phyloP scores from a whole-genome alignment of 1,284 basidiomycete genomes.

The Sporisorium sorghi region DNA sequence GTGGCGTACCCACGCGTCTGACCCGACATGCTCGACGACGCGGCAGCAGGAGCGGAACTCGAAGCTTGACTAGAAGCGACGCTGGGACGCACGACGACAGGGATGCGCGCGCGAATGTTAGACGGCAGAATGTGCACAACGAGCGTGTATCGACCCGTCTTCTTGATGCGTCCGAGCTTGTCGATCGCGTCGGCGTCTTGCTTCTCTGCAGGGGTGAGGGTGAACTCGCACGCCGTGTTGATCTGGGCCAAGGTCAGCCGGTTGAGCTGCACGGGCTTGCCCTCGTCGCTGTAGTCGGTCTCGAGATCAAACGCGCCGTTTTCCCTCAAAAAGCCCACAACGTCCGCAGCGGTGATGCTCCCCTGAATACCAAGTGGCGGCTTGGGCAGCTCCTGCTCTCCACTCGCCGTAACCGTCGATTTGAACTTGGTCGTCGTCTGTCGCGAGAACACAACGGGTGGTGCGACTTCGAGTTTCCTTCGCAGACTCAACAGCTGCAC shows the following conservation, averaged over 20 bases:
- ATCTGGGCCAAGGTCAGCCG: conserved; percentile 38
- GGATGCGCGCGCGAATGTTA: conserved; percentile 39
- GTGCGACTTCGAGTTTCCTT: conserved; percentile 37
- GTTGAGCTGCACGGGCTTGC: conserved; percentile 30
- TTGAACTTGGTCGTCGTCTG: conserved; percentile 35
- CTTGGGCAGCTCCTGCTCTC: conserved; percentile 24
- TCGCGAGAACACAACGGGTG: conserved; percentile 31
- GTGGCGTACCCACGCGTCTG: conserved; percentile 42
- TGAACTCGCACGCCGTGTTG: conserved; percentile 42
- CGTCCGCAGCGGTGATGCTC: conserved; percentile 30
- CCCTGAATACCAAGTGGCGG: conserved; percentile 46
- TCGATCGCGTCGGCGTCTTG: conserved; percentile 23
- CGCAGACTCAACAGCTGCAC: conserved; percentile 44
- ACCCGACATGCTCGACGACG: conserved; percentile 12
- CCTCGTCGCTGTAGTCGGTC: conserved; percentile 37
- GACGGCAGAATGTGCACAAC: conserved; percentile 30
- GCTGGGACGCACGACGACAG: conserved; percentile 32
- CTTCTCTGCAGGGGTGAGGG: conserved; percentile 5
- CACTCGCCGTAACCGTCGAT: background rate
- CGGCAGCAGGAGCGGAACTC: conserved; percentile 9
- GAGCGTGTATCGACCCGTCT: conserved; percentile 35
- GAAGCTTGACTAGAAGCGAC: conserved; percentile 6
- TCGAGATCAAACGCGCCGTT: conserved; percentile 42
- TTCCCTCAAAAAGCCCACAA: conserved; percentile 32
- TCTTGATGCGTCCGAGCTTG: conserved; percentile 44